phyloP scores from a whole-genome alignment of 2,329 filamentous ascomycete species.

The Metarhizium humberi region DNA sequence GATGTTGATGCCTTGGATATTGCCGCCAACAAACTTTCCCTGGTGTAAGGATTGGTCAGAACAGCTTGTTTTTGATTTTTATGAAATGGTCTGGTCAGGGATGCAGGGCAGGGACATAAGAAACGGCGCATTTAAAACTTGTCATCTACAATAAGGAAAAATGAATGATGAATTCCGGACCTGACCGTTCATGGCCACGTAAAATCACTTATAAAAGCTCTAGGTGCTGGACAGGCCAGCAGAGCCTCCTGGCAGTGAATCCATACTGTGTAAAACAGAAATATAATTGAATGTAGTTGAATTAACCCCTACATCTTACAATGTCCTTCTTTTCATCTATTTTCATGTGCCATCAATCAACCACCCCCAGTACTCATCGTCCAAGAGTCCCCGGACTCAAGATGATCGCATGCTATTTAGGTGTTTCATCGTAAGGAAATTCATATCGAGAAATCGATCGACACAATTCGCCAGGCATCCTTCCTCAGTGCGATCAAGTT shows the following conservation, averaged over 20 bases:
- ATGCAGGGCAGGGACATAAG: constrained; percentile 26
- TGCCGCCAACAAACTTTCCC: constrained; percentile 95
- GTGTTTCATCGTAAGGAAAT: constrained; percentile 75
- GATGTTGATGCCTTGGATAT: constrained; percentile 99
- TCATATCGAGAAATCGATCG: constrained; percentile 85
- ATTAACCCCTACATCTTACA: background rate
- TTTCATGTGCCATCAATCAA: background rate
- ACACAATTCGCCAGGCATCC: constrained; percentile 86
- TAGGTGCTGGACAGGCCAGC: background rate
- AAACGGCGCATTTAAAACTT: constrained; percentile 25
- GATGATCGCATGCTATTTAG: constrained; percentile 51
- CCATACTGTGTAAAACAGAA: background rate
- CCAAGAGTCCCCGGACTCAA: background rate
- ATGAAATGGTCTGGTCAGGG: constrained; percentile 31
- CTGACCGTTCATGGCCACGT: constrained; percentile 11
- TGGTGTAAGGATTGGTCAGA: constrained; percentile 59
- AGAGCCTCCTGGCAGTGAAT: no score
- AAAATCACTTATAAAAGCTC: background rate
- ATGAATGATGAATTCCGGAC: constrained; percentile 20
- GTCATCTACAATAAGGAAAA: constrained; percentile 22
- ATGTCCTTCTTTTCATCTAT: background rate
- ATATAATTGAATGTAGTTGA: background rate
- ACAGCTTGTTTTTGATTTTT: constrained; percentile 17
- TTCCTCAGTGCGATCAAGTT: constrained; percentile 71
- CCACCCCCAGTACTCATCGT: background rate